phyloP scores from a whole-genome alignment of 2,329 filamentous ascomycete species.

The Stemphylium beticola region DNA sequence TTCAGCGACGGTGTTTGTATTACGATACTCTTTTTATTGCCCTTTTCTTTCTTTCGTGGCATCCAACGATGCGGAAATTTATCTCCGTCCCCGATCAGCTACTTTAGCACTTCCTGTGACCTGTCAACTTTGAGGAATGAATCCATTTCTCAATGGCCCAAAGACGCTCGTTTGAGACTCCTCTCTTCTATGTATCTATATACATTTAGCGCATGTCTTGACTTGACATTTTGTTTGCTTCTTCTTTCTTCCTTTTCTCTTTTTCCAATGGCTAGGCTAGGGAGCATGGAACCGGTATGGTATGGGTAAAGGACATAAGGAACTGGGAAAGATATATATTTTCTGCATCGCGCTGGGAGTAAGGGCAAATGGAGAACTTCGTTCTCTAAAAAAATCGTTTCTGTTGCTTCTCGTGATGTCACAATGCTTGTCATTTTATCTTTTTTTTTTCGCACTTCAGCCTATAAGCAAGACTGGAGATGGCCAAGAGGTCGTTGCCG shows the following conservation, averaged over 20 bases:
- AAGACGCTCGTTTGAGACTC: constrained; percentile 8
- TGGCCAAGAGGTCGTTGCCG: no score
- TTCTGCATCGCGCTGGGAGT: constrained; percentile 6
- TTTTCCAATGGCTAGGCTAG: constrained; percentile 7
- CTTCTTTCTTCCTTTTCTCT: neutral
- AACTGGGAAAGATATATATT: neutral
- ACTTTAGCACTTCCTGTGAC: neutral
- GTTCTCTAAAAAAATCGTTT: no score
- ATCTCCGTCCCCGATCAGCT: constrained; percentile 8
- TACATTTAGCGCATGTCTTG: constrained; percentile 1
- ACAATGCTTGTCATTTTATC: no score
- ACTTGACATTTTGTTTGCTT: constrained; percentile 1
- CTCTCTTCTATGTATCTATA: constrained; percentile 18
- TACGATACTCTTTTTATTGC: constrained; percentile 1
- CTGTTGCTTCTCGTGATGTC: no score
- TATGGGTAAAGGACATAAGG: constrained; percentile 1
- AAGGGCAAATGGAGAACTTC: neutral
- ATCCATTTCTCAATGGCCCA: constrained; percentile 1
- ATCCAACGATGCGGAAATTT: neutral
- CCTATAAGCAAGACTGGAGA: no score
- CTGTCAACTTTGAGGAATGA: constrained; percentile 5
- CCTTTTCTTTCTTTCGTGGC: neutral
- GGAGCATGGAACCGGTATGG: constrained; percentile 13
- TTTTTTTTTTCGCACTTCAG: no score
- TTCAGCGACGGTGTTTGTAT: constrained; percentile 13